Conservation (phyloP, 2,329 filamentous ascomycete species). For the Epichloe gansuensis region DNA sequence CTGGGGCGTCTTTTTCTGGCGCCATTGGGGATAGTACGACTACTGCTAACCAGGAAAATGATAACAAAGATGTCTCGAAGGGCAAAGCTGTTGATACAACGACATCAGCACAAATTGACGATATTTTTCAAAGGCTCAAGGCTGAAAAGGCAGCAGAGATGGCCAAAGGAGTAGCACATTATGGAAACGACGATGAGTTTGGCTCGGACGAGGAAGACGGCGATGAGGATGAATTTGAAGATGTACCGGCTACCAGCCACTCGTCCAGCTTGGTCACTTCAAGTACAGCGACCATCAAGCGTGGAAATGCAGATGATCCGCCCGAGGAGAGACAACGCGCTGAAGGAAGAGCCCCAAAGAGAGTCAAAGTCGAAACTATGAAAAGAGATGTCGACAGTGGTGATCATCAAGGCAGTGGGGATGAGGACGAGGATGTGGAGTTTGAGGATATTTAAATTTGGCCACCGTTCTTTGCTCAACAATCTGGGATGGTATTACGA, state of each 20-base stretch:
- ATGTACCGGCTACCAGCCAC: constrained; percentile 29
- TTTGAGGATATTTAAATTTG: constrained; percentile 41
- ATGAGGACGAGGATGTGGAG: constrained; percentile 41
- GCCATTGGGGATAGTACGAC: constrained; percentile 9
- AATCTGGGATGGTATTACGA: no score
- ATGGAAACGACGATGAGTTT: constrained; percentile 21
- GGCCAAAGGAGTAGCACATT: constrained; percentile 17
- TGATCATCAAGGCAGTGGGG: constrained; percentile 35
- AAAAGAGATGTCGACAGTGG: constrained; percentile 27
- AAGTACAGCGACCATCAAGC: constrained; percentile 20
- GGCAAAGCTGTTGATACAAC: constrained; percentile 31
- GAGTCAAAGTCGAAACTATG: constrained; percentile 44
- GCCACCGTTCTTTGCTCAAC: no score
- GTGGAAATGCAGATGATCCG: constrained; percentile 18
- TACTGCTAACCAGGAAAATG: constrained; percentile 25
- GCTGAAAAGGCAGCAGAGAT: constrained; percentile 41
- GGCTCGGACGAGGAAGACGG: constrained; percentile 24
- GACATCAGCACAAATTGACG: constrained; percentile 47
- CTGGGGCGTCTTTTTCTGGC: constrained; percentile 43
- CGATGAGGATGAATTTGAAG: constrained; percentile 36
- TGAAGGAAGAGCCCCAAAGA: constrained; percentile 14
- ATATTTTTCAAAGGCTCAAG: constrained; percentile 54
- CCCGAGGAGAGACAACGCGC: constrained; percentile 3
- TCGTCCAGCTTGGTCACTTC: constrained; percentile 21
- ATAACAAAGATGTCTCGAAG: constrained; percentile 30